These are phyloP conservation scores for Fraxinus cuspidata DNA, from an alignment of 257 asterid genomes.

Conservation along the genomic window DNA sequence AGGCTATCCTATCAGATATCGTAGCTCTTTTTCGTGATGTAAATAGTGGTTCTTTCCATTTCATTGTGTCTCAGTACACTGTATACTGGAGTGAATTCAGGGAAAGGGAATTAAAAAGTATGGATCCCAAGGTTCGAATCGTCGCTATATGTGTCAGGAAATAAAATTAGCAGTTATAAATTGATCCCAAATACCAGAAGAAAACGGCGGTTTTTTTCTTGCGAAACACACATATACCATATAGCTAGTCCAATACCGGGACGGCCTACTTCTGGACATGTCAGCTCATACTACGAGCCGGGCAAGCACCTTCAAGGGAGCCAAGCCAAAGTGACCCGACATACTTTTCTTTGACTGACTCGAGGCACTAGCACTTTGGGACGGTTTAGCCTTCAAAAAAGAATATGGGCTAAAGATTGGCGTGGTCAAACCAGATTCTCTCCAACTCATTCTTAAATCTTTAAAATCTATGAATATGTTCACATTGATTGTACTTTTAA, in stretches of 20 bases:
- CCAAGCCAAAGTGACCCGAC: background rate
- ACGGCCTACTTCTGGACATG: background rate
- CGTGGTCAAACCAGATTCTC: no score
- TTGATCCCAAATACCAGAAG: constrained; percentile 28
- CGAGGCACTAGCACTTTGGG: no score
- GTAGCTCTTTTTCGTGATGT: no score
- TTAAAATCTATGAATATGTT: no score
- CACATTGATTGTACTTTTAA: no score
- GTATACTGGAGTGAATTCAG: background rate
- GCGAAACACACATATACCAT: background rate
- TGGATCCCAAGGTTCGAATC: constrained; percentile 21
- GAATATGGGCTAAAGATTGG: no score
- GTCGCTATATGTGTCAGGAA: background rate
- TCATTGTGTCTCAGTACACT: background rate
- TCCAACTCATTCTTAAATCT: no score
- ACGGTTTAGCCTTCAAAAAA: no score
- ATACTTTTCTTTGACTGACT: no score
- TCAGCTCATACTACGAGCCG: background rate
- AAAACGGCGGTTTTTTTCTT: constrained; percentile 17
- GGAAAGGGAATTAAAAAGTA: background rate
- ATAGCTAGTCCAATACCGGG: background rate
- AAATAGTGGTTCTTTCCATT: no score
- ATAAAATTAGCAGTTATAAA: background rate
- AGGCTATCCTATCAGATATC: no score
- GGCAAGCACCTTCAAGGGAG: no score